Evolutionary conservation across 2,329 filamentous ascomycete species (phyloP), one percentile per base, ranked within the genome.

Genomic region (Cordyceps fumosorosea): DNA sequence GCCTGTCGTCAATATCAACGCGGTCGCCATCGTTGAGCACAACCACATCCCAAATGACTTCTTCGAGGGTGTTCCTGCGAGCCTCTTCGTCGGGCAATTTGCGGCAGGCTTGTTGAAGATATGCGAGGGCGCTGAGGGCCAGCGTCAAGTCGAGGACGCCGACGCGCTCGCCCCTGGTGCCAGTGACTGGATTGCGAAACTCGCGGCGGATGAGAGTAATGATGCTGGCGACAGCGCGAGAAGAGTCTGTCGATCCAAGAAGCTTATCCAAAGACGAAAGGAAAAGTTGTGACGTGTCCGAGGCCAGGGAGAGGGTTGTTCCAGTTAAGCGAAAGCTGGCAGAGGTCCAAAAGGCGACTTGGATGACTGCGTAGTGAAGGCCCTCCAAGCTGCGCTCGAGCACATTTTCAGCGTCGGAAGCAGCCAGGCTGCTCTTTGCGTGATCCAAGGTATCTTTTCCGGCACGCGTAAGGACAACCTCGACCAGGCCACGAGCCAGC

Each of bases 181-280:
- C 85, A 0, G 84, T 87, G 10, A 82, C 80, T 0, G 85, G 84
- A 63, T 87, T 86, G 58, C 82, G 80, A 63, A 89, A 87, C 70
- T 89, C 86, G 62, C 84, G 80, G 34, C 84, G 80, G 53, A 89
- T 81, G 37, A 89, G 74, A 1, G 83, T 83, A 65, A 89, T 80
- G 67, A 89, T 88, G 69, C 84, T 86, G 2, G 85, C 84, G 63
- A 89, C 86, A 12, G 86, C 86, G 47, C 85, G 76, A 2, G 86
- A 88, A 2, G 85, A 87, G 69, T 89, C 86, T n/a, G 86, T 89
- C 2, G 84, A 86, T 16, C 86, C 86, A 32, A 89, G 82, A 45
- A 88, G 81, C 65, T 85, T 82, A 68, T 89, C 86, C 24, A 89
- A 74, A 0, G 82, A 81, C 3, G 80, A 80, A 10, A 89, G 74